Evolutionary conservation across 2,329 filamentous ascomycete genomes (phyloP).

Genomic region (Emergomyces orientalis): DNA sequence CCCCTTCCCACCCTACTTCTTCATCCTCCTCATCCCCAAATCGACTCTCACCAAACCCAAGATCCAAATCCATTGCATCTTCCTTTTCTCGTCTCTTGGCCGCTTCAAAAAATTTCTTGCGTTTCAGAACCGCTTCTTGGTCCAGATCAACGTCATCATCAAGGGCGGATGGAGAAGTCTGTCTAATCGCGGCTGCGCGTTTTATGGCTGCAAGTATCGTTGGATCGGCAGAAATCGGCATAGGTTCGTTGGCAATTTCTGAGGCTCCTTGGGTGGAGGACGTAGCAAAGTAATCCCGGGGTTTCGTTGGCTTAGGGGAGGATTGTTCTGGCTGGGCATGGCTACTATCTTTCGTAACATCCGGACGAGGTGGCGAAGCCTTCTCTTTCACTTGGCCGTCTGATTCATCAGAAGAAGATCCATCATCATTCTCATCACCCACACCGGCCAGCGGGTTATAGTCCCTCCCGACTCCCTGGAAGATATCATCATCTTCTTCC

Average conservation of each 20-base stretch:
- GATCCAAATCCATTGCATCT: conserved; percentile 83
- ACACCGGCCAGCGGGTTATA: conserved; percentile 52
- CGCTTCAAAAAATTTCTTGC: conserved; percentile 63
- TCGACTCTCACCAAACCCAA: conserved; percentile 84
- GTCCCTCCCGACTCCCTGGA: conserved; percentile 49
- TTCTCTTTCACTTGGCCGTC: conserved; percentile 26
- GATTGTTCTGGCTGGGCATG: not conserved
- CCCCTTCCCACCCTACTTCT: conserved; percentile 51
- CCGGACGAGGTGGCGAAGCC: conserved; percentile 7
- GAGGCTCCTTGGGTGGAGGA: conserved; percentile 31
- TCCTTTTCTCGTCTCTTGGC: conserved; percentile 52
- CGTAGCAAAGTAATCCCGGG: conserved; percentile 43
- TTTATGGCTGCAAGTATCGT: conserved; percentile 75
- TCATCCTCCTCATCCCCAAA: conserved; percentile 82
- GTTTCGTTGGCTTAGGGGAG: conserved; percentile 15
- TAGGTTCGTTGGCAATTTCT: conserved; percentile 26
- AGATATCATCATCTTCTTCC: conserved; percentile 53
- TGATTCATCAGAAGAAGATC: conserved; percentile 32
- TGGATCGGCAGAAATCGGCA: conserved; percentile 56
- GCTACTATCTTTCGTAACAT: conserved; percentile 8
- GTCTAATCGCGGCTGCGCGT: conserved; percentile 60
- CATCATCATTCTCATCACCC: conserved; percentile 37
- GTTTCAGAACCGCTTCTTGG: conserved; percentile 57
- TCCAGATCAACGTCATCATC: conserved; percentile 41
- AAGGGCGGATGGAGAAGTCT: conserved; percentile 38